phyloP scores from a whole-genome alignment of 169 alveolate genomes.

The Toxoplasma gondii region DNA sequence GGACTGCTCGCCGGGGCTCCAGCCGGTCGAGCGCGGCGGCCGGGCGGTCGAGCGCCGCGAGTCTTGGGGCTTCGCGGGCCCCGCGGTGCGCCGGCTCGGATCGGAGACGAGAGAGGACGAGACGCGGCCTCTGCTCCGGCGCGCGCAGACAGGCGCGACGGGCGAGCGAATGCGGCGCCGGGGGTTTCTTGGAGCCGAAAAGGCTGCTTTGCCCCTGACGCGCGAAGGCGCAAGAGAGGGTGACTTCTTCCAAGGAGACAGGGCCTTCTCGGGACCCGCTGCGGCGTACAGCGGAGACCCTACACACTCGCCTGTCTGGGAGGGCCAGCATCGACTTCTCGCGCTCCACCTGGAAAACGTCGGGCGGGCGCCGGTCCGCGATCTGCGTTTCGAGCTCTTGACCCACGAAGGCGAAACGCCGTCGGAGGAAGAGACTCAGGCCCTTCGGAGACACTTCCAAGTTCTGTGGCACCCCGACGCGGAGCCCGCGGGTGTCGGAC shows the following conservation, averaged over 20 bases:
- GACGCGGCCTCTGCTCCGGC: too few relatives aligned
- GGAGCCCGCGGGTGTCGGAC: neutral
- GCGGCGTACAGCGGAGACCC: constrained; percentile 39
- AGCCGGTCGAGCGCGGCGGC: too few relatives aligned
- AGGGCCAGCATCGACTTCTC: constrained; percentile 61
- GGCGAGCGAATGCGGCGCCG: too few relatives aligned
- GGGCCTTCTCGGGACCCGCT: too few relatives aligned
- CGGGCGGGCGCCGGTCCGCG: constrained; percentile 41
- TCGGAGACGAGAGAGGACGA: too few relatives aligned
- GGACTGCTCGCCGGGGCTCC: too few relatives aligned
- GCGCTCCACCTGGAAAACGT: constrained; percentile 48
- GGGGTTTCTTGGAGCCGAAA: too few relatives aligned
- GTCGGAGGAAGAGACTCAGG: neutral
- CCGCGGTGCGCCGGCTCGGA: neutral
- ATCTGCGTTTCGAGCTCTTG: constrained; percentile 15
- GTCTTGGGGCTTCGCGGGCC: neutral
- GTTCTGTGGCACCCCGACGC: constrained; percentile 24
- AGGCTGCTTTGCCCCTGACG: too few relatives aligned
- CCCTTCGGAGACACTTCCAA: constrained; percentile 13
- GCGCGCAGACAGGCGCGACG: too few relatives aligned
- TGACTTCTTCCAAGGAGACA: neutral
- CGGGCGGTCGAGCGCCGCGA: neutral
- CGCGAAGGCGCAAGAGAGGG: neutral
- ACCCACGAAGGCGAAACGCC: constrained; percentile 16
- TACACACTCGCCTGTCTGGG: constrained; percentile 62